Evolutionary conservation across 2,329 filamentous ascomycete species (phyloP).

Genomic region (Sclerotinia glacialis): DNA sequence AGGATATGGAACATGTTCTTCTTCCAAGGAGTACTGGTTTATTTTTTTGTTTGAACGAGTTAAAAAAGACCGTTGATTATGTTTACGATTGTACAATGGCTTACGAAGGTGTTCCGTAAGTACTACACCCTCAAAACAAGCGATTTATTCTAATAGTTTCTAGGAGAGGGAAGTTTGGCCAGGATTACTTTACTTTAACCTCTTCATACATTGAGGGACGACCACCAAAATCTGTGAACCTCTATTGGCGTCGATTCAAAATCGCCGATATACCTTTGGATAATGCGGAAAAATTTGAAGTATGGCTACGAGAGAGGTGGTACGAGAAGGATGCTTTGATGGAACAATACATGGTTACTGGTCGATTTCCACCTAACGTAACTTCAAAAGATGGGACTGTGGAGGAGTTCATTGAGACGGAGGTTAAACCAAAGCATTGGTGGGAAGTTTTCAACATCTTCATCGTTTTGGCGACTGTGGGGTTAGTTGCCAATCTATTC

Average conservation of each 20-base stretch:
- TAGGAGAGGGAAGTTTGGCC: conserved; percentile 72
- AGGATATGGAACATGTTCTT: conserved; percentile 71
- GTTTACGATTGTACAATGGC: conserved; percentile 92
- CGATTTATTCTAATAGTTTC: conserved; percentile 15
- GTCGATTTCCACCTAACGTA: conserved; percentile 63
- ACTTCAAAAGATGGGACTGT: conserved; percentile 25
- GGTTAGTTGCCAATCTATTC: conserved; percentile 33
- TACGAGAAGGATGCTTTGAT: conserved; percentile 87
- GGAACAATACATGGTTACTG: conserved; percentile 75
- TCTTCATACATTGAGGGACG: conserved; percentile 87
- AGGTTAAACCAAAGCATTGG: conserved; percentile 37
- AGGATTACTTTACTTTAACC: conserved; percentile 81
- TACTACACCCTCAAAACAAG: conserved; percentile 5
- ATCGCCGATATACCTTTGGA: conserved; percentile 78
- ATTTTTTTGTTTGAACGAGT: conserved; percentile 73
- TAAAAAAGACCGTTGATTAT: conserved; percentile 73
- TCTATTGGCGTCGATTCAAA: conserved; percentile 89
- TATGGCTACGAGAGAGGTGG: conserved; percentile 85
- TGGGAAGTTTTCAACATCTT: conserved; percentile 40
- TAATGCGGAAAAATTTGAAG: conserved; percentile 69
- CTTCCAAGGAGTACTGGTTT: conserved; percentile 78
- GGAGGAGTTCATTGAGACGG: conserved; percentile 37
- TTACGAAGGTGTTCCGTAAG: conserved; percentile 90
- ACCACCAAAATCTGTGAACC: conserved; percentile 91
- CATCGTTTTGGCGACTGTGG: conserved; percentile 35